phyloP scores from a whole-genome alignment of 176 grass and related monocot genomes.

The Poa pratensis region DNA sequence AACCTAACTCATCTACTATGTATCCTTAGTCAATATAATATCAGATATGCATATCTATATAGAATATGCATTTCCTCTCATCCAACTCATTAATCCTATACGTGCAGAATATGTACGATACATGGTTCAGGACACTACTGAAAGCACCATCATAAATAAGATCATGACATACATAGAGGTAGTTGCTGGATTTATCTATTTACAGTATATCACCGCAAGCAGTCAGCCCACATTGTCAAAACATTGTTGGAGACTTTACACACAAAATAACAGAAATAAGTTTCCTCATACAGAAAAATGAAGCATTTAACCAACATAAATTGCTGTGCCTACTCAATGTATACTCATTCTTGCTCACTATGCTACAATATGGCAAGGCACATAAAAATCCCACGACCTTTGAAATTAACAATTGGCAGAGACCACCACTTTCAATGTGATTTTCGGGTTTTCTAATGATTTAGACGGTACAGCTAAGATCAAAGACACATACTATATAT shows the following conservation, averaged over 20 bases:
- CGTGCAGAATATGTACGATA: background rate
- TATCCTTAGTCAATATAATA: background rate
- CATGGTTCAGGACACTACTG: background rate
- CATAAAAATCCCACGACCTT: background rate
- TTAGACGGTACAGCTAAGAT: background rate
- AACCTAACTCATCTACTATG: background rate
- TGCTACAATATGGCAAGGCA: background rate
- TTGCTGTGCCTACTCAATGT: background rate
- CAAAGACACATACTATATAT: background rate
- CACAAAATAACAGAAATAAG: background rate
- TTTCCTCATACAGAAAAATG: background rate
- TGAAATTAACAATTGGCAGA: background rate
- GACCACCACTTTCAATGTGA: no score
- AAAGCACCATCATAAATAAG: background rate
- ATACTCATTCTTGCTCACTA: background rate
- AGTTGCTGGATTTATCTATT: constrained; percentile 1
- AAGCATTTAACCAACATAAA: constrained; percentile 20
- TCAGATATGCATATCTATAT: background rate
- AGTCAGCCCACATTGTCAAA: background rate
- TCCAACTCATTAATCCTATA: background rate
- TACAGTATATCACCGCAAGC: background rate
- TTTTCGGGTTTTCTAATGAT: background rate
- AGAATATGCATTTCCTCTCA: background rate
- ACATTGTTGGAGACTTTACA: background rate
- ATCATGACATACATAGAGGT: background rate